Base-by-base conservation (phyloP, 129 eudicot genomes). In the Artemisia tridentata region DNA sequence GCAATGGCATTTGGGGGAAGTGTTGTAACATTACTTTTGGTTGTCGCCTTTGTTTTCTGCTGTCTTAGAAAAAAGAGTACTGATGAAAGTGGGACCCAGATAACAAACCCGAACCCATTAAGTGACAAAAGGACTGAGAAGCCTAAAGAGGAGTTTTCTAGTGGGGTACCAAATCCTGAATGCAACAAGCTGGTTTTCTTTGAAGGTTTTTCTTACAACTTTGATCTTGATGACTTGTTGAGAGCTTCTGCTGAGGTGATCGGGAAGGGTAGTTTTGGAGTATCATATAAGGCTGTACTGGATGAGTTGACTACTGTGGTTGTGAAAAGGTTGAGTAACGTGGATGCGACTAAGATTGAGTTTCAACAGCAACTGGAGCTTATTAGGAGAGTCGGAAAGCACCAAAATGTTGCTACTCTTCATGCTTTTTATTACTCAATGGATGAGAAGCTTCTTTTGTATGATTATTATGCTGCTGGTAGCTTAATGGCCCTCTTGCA, bases 201-300 rank as follows among this genome's bases (percentile, higher is more conserved):
- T 60, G 73, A 88, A 70, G 92, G 88, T 46, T 82, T 82, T 69
- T 82, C 81, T 29, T 82, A 75, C 34, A 82, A 86, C 62, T 89
- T 89, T 68, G 88, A 86, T 74, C 88, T 89, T 15, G 90, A 89
- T 64, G 96, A 89, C 79, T 84, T 89, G 72, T 72, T 89, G 80
- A 73, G 90, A 83, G 96, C 96, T 53, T 86, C 96, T 60, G 96
- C 96, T 50, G 92, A 89, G 80, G 96, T 89, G 65, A 81, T 89
- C 45, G 96, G 96, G 50, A 89, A 86, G 88, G 96, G 96, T 47
- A 89, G 87, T 72, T 85, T 76, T 73, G 96, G 95, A 59, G 87
- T 88, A 38, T 83, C 95, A 1, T 90, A 85, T 65, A 87, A 85
- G 61, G 95, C 95, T 12, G 95, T 86, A 14, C 69, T 90, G 78